A percentile compares a stretch with the other conserved stretches of the same genome.
Evolutionary conservation across 2,329 filamentous ascomycete species (phyloP).

Genomic region (Pseudogymnoascus sp.): DNA sequence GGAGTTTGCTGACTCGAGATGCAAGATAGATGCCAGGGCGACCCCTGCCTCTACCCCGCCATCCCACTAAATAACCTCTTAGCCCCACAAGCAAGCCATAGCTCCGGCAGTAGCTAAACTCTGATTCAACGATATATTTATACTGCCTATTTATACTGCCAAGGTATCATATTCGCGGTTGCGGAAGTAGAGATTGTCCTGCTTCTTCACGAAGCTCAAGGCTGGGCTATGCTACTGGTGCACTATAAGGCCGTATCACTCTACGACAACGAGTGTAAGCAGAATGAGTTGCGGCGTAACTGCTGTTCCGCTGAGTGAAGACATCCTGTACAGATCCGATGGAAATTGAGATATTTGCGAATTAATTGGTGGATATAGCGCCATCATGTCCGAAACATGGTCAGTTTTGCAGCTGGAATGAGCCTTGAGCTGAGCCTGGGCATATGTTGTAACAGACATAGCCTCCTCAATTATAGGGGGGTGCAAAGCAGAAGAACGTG

Average conservation of each 20-base stretch:
- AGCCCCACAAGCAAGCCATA: background rate
- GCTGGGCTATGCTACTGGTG: background rate
- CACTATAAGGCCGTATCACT: background rate
- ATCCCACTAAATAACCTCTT: background rate
- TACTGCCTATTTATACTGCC: background rate
- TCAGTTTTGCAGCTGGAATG: background rate
- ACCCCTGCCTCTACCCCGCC: background rate
- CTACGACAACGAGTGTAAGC: background rate
- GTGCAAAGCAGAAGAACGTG: background rate
- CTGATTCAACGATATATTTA: background rate
- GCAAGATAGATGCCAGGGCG: background rate
- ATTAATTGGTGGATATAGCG: background rate
- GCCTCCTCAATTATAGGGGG: too few relatives aligned
- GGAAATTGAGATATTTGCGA: background rate
- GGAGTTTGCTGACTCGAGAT: background rate
- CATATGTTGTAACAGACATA: too few relatives aligned
- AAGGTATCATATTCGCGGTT: too few relatives aligned
- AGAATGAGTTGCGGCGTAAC: background rate
- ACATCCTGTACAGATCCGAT: background rate
- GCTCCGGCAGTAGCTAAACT: background rate
- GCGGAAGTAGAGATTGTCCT: too few relatives aligned
- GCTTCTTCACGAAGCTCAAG: background rate
- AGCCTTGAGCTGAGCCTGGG: too few relatives aligned
- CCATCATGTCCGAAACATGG: background rate
- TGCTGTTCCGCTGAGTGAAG: background rate